A percentile compares a stretch with the other conserved stretches of the same genome.
Evolutionary conservation across 2,329 filamentous ascomycete species (phyloP).

Genomic region (Alternaria conjuncta): DNA sequence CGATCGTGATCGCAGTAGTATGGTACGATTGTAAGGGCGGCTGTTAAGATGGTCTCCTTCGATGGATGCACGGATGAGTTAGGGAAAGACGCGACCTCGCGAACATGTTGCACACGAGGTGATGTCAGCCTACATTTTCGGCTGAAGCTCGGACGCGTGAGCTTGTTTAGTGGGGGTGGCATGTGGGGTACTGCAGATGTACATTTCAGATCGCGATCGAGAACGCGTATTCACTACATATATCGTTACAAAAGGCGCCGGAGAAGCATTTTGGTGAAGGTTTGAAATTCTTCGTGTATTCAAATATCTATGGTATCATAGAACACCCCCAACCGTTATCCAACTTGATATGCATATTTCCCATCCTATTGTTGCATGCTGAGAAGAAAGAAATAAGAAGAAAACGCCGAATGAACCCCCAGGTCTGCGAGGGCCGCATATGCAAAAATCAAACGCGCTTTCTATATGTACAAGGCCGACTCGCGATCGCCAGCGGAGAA

Average conservation of each 20-base stretch:
- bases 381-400: too few relatives aligned
- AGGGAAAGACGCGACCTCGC: too few relatives aligned
- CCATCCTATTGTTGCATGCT: neutral
- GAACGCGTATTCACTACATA: neutral
- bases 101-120: too few relatives aligned
- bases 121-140: conserved; percentile 4
- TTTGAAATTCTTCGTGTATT: too few relatives aligned
- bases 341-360: neutral
- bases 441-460: conserved; percentile 1
- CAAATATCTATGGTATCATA: neutral
- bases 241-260: too few relatives aligned
- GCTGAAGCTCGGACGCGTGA: neutral
- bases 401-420: conserved; percentile 1
- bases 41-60: too few relatives aligned
- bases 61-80: too few relatives aligned
- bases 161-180: neutral
- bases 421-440: neutral
- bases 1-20: too few relatives aligned
- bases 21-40: too few relatives aligned
- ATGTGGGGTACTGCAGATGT: neutral
- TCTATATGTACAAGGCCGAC: conserved; percentile 8
- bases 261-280: too few relatives aligned
- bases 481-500: neutral
- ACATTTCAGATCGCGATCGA: neutral
- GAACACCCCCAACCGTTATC: neutral